phyloP scores from a whole-genome alignment of 2,329 filamentous ascomycete species.

The Monosporascus sp. region DNA sequence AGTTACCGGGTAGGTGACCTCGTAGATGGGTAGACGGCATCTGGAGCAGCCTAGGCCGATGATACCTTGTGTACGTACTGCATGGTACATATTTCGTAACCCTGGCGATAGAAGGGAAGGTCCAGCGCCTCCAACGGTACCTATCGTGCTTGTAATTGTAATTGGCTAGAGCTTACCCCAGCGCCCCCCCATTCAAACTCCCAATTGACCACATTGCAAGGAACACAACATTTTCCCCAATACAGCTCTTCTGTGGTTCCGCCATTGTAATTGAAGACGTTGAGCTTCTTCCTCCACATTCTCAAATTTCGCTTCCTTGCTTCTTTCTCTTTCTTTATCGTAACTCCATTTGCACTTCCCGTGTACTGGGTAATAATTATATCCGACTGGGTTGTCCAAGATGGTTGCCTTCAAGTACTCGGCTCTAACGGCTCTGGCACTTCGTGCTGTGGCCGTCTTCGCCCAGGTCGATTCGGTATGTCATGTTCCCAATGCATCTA shows the following conservation, averaged over 20 bases:
- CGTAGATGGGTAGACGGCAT: too few relatives aligned
- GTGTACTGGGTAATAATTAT: not conserved
- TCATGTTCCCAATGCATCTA: slow-evolving; percentile 1
- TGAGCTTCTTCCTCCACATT: slow-evolving; percentile 8
- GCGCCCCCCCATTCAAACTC: not conserved
- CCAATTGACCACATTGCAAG: not conserved
- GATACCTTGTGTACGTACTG: too few relatives aligned
- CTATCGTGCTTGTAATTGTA: not conserved
- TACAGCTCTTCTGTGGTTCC: slow-evolving; percentile 1
- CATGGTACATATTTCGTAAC: too few relatives aligned
- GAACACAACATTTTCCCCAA: slow-evolving; percentile 3
- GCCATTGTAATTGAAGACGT: slow-evolving; percentile 6
- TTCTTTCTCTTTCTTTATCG: not conserved
- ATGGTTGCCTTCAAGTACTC: slow-evolving; percentile 31
- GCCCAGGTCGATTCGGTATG: slow-evolving; percentile 26
- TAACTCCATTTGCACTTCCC: not conserved
- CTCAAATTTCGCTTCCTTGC: slow-evolving; percentile 1
- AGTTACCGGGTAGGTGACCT: too few relatives aligned
- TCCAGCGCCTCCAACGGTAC: too few relatives aligned
- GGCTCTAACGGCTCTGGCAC: slow-evolving; percentile 27
- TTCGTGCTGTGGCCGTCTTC: slow-evolving; percentile 27
- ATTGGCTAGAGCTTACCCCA: not conserved
- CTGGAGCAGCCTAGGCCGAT: too few relatives aligned
- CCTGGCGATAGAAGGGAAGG: too few relatives aligned
- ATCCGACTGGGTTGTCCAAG: slow-evolving; percentile 10